Conservation (phyloP, 352 stramenopile genomes). For the Poterioochromonas sp. region DNA sequence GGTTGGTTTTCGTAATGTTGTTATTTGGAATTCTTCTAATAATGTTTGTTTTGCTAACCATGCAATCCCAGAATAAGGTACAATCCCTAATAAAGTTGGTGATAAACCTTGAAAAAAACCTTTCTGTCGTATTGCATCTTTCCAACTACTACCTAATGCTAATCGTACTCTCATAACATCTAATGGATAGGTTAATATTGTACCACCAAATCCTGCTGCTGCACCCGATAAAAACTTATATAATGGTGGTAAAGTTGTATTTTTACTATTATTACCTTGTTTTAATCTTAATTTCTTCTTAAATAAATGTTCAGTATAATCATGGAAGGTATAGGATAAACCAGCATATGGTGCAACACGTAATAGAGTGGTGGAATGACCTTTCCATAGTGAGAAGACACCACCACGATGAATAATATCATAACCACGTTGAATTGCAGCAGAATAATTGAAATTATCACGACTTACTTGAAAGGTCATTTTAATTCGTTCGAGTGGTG, state of each 20-base stretch:
- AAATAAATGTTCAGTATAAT: constrained; percentile 8
- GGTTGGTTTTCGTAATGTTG: neutral
- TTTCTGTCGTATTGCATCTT: neutral
- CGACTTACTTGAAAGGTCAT: constrained; percentile 14
- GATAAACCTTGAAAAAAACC: constrained; percentile 7
- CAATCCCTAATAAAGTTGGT: constrained; percentile 11
- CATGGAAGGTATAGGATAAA: neutral
- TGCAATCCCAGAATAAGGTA: constrained; percentile 7
- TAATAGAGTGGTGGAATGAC: constrained; percentile 9
- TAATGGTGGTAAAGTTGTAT: neutral
- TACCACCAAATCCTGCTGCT: neutral
- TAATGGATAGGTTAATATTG: constrained; percentile 25
- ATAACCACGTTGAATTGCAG: neutral
- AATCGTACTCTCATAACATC: constrained; percentile 3
- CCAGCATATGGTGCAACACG: constrained; percentile 27
- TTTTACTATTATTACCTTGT: neutral
- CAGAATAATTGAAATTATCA: neutral
- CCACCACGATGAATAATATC: neutral
- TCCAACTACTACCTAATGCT: constrained; percentile 2
- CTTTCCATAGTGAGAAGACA: constrained; percentile 23
- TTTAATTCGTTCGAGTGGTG: constrained; percentile 20
- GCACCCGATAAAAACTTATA: constrained; percentile 18
- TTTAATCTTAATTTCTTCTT: neutral
- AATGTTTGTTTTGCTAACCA: constrained; percentile 3
- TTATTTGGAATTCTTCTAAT: neutral